Base-by-base conservation (phyloP, 1,139 yeast species). In the Candida glucosophila region DNA sequence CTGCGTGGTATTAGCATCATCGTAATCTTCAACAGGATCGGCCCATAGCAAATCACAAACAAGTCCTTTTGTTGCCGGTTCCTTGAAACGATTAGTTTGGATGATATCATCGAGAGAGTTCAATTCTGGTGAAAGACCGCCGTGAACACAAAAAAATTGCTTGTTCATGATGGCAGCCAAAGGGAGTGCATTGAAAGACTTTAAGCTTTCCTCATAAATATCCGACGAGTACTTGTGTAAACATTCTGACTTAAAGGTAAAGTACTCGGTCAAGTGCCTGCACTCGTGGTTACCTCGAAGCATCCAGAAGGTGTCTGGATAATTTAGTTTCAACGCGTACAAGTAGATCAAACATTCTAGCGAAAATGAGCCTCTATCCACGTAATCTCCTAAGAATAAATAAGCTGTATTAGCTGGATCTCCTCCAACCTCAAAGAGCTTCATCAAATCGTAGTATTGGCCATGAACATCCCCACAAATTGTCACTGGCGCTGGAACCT, bases 401-500 rank as follows among this genome's bases (percentile, higher is more conserved):
- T 86, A 90, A 9, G 82, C 69, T 1, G 94, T 80, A 18, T 49
- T 58, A 10, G 64, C 66, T 3, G 97, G 96, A 46, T 79, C 78
- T 2, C 97, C 98, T 19, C 96, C 95, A 14, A 88, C 94, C 47
- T 90, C 97, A 49, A 90, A 85, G 26, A 90, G 57, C 52, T 88
- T 88, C 74, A 88, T 69, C 40, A 90, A 64, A 52, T 90, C 98
- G 47, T 73, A 90, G 52, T 74, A 85, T 51, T 90, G 98, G 6
- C 98, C 98, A 52, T 90, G 98, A 15, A 90, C 70, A 52, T 90
- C 98, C 28, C 98, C 97, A 58, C 97, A 88, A 2, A 90, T 86
- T 1, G 96, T 88, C 4, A 90, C 85, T 1, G 98, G 98, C 0
- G 96, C 94, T 3, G 88, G 88, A 2, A 90, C 81, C 16, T 68